These are phyloP conservation scores for Irpex sp. DNA, from an alignment of 1,284 basidiomycete genomes.

Conservation along the genomic window DNA sequence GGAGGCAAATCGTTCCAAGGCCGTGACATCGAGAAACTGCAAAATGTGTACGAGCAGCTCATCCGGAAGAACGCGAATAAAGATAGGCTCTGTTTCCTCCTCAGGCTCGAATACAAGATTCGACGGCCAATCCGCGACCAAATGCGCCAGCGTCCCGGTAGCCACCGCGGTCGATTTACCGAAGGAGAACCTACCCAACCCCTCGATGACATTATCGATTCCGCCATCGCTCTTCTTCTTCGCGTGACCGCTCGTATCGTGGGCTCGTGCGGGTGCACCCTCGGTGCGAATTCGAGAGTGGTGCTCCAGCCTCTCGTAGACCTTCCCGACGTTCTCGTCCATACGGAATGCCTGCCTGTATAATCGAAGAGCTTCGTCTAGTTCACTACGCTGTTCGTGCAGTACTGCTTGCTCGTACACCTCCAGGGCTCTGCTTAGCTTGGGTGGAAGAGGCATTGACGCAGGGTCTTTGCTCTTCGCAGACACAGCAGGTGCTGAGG, in stretches of 20 bases:
- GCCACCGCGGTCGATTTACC: conserved; percentile 18
- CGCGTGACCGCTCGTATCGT: background rate
- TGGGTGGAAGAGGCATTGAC: conserved; percentile 25
- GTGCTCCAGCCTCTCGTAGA: conserved; percentile 52
- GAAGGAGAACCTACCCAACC: conserved; percentile 5
- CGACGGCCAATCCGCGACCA: conserved; percentile 47
- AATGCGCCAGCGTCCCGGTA: conserved; percentile 40
- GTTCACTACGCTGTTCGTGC: conserved; percentile 67
- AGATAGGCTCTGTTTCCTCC: conserved; percentile 55
- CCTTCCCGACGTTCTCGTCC: conserved; percentile 64
- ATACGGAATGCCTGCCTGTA: conserved; percentile 80
- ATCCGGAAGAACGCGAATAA: conserved; percentile 63
- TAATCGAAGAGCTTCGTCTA: conserved; percentile 70
- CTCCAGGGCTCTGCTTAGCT: conserved; percentile 50
- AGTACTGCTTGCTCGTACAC: conserved; percentile 69
- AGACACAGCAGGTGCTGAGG: background rate
- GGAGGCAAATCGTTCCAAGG: conserved; percentile 74
- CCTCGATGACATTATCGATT: background rate
- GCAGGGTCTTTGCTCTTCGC: background rate
- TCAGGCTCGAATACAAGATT: conserved; percentile 61
- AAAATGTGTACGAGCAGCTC: conserved; percentile 74
- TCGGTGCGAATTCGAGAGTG: background rate
- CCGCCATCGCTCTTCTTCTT: background rate
- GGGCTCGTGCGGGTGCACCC: background rate
- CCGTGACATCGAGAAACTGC: conserved; percentile 54